phyloP scores from a whole-genome alignment of 139 green algal species.

The Spirogloea muscicola region DNA sequence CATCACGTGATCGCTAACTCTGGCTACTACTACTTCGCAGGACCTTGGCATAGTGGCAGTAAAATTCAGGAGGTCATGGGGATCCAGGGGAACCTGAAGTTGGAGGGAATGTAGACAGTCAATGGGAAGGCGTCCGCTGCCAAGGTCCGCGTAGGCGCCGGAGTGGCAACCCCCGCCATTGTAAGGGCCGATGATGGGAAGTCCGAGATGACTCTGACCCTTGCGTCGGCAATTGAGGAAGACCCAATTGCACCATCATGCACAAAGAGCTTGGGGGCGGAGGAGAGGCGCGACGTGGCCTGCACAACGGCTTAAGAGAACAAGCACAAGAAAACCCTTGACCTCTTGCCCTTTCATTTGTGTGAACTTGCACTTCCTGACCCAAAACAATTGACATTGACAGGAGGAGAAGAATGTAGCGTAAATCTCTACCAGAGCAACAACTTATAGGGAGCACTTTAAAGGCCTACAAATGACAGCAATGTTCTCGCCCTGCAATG shows the following conservation, averaged over 20 bases:
- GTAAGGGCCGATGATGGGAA: not conserved
- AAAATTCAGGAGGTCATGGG: not conserved
- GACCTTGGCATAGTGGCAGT: not conserved
- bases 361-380: not conserved
- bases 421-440: not conserved
- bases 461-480: not conserved
- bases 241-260: constrained; percentile 27
- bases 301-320: not conserved
- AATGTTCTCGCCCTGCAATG: not conserved
- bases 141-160: not conserved
- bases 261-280: constrained; percentile 5
- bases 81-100: not conserved
- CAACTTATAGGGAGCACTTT: not conserved
- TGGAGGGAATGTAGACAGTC: constrained; percentile 1
- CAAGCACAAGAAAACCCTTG: not conserved
- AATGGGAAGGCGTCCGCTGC: constrained; percentile 13
- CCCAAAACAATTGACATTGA: not conserved
- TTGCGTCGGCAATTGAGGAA: not conserved
- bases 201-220: not conserved
- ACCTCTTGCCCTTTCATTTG: not conserved
- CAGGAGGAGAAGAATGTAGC: not conserved
- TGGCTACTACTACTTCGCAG: no score
- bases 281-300: constrained; percentile 18
- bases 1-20: no score
- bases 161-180: not conserved